These are phyloP conservation scores for Sphaerulina vaccinii DNA, from an alignment of 2,329 filamentous ascomycete species.

Conservation along the genomic window DNA sequence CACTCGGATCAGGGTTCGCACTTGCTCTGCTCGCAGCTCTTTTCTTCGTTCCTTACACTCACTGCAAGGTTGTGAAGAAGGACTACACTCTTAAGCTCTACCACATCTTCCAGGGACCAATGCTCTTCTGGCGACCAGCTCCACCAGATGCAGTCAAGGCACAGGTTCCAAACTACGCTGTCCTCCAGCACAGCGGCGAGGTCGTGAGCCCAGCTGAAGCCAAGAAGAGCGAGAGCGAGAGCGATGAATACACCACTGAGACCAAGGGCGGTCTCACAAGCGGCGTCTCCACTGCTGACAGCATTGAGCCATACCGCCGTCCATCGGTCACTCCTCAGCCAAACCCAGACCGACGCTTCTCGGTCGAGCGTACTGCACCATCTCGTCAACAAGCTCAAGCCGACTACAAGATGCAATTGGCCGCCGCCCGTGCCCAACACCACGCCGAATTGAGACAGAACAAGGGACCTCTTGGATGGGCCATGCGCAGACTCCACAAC, in stretches of 20 bases:
- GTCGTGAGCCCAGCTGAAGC: slow-evolving; percentile 28
- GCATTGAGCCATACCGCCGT: slow-evolving; percentile 6
- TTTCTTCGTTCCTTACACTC: slow-evolving; percentile 61
- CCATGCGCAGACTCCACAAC: slow-evolving; percentile 14
- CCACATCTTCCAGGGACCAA: slow-evolving; percentile 52
- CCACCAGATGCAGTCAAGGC: slow-evolving; percentile 29
- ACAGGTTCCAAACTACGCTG: slow-evolving; percentile 35
- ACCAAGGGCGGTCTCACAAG: slow-evolving; percentile 25
- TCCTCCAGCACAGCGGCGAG: slow-evolving; percentile 17
- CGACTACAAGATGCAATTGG: slow-evolving; percentile 10
- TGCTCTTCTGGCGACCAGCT: slow-evolving; percentile 30
- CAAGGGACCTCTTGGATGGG: slow-evolving; percentile 12
- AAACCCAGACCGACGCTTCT: not conserved
- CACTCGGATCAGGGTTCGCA: slow-evolving; percentile 53
- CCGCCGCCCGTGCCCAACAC: slow-evolving; percentile 9
- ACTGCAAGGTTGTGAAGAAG: slow-evolving; percentile 58
- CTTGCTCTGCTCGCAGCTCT: slow-evolving; percentile 51
- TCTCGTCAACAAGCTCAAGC: slow-evolving; percentile 9
- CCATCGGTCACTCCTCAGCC: not conserved
- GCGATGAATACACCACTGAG: slow-evolving; percentile 28
- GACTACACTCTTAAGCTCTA: slow-evolving; percentile 61
- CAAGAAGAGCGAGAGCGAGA: slow-evolving; percentile 36
- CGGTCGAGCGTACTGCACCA: not conserved
- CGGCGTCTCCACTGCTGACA: slow-evolving; percentile 10
- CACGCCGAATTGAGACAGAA: slow-evolving; percentile 13